Percentiles rank a stretch among this genome's conserved stretches.
phyloP scores from a whole-genome alignment of 2,329 filamentous ascomycete species.

The Neocatenulostroma microsporum region DNA sequence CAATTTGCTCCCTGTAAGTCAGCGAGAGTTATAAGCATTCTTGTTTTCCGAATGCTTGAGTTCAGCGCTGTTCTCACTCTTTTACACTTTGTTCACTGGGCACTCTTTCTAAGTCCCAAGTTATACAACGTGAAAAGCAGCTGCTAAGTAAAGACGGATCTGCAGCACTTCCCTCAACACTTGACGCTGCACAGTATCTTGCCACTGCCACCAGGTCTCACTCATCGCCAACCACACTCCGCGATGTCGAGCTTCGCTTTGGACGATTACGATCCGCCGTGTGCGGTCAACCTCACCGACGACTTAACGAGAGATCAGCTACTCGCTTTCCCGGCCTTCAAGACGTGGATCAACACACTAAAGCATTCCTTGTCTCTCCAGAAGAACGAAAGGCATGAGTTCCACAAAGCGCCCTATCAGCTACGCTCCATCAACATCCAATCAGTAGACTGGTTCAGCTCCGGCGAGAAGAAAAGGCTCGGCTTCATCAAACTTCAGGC shows the following conservation, averaged over 20 bases:
- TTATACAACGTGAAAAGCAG: too few species aligned
- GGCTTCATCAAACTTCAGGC: slow-evolving; percentile 52
- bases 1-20: too few species aligned
- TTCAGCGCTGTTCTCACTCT: too few species aligned
- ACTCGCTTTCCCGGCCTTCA: slow-evolving; percentile 47
- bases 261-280: slow-evolving; percentile 25
- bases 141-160: too few species aligned
- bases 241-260: slow-evolving; percentile 41
- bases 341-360: slow-evolving; percentile 47
- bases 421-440: slow-evolving; percentile 49
- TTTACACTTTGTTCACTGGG: too few species aligned
- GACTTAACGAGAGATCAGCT: slow-evolving; percentile 32
- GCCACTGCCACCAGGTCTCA: too few species aligned
- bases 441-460: slow-evolving; percentile 46
- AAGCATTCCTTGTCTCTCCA: slow-evolving; percentile 44
- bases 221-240: too few species aligned
- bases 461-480: slow-evolving; percentile 30
- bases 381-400: slow-evolving; percentile 39
- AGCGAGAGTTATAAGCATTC: too few species aligned
- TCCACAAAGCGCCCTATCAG: slow-evolving; percentile 44
- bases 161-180: too few species aligned
- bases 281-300: slow-evolving; percentile 36
- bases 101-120: too few species aligned
- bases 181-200: too few species aligned
- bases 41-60: too few species aligned